These are phyloP conservation scores for Trichoderma polysporum DNA, from an alignment of 2,329 filamentous ascomycete species.

Conservation along the genomic window DNA sequence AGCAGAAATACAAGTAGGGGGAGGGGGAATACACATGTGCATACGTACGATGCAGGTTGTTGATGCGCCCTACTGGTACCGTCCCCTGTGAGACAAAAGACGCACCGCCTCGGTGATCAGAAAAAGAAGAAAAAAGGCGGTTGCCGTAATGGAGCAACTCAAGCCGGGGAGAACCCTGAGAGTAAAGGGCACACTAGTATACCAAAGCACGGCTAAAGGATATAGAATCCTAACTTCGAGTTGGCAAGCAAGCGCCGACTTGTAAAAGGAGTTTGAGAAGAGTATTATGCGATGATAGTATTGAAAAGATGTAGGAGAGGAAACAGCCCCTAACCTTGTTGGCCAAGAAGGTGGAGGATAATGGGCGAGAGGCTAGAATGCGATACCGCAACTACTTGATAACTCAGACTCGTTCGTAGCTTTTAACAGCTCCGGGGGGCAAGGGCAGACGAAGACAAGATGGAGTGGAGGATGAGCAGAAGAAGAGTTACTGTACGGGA, in stretches of 20 bases:
- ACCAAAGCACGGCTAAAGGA: not conserved
- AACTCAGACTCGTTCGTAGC: not conserved
- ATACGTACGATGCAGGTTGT: conserved; percentile 5
- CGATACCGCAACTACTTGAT: not conserved
- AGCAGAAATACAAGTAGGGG: not conserved
- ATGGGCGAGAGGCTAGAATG: not conserved
- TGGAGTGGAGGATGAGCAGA: not conserved
- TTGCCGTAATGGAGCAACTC: not conserved
- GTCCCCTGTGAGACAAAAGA: conserved; percentile 15
- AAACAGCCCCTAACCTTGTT: not conserved
- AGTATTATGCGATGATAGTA: not conserved
- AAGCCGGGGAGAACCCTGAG: not conserved
- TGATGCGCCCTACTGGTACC: not conserved
- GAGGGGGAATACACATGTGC: not conserved
- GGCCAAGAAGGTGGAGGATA: not conserved
- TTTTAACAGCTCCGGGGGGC: not conserved
- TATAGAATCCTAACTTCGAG: too few species aligned
- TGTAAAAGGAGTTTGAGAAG: too few species aligned
- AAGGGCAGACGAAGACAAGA: not conserved
- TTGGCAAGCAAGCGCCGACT: not conserved
- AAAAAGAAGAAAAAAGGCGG: not conserved
- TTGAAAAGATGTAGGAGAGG: not conserved
- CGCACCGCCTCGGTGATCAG: not conserved
- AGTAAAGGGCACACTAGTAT: not conserved
- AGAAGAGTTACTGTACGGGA: conserved; percentile 3